Conservation (phyloP, 176 grass and related monocot genomes). For the Miscanthus lutarioriparius region DNA sequence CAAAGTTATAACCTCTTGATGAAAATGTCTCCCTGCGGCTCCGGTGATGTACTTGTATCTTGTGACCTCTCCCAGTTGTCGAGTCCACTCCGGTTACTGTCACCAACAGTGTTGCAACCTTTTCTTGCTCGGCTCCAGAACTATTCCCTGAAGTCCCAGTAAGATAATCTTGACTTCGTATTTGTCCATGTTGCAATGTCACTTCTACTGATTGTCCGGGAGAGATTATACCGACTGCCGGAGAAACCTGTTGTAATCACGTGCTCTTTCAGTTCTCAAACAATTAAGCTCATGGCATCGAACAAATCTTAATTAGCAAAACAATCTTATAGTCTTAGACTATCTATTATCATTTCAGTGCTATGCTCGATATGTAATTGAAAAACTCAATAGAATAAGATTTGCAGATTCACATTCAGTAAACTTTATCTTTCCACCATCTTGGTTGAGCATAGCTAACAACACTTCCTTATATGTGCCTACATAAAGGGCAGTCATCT, state of each 20-base stretch:
- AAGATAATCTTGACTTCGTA: conserved; percentile 30
- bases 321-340: not conserved
- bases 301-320: conserved; percentile 11
- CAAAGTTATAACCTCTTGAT: conserved; percentile 25
- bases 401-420: conserved; percentile 1
- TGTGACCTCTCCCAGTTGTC: conserved; percentile 31
- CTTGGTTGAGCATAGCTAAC: not conserved
- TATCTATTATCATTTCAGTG: conserved; percentile 11
- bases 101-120: conserved; percentile 37
- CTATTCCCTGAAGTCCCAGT: conserved; percentile 32
- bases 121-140: conserved; percentile 46
- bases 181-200: conserved; percentile 48
- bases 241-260: conserved; percentile 52
- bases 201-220: conserved; percentile 59
- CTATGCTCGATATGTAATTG: not conserved
- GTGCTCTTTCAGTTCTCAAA: conserved; percentile 34
- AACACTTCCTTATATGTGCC: not conserved
- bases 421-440: not conserved
- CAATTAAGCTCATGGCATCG: conserved; percentile 6
- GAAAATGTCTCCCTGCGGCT: conserved; percentile 34
- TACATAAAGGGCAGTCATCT: not conserved
- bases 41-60: conserved; percentile 44
- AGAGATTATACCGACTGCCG: conserved; percentile 65
- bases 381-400: not conserved
- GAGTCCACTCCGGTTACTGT: conserved; percentile 50